Evolutionary conservation across 176 grass and related monocot species (phyloP).

Genomic region (Lolium multiflorum): DNA sequence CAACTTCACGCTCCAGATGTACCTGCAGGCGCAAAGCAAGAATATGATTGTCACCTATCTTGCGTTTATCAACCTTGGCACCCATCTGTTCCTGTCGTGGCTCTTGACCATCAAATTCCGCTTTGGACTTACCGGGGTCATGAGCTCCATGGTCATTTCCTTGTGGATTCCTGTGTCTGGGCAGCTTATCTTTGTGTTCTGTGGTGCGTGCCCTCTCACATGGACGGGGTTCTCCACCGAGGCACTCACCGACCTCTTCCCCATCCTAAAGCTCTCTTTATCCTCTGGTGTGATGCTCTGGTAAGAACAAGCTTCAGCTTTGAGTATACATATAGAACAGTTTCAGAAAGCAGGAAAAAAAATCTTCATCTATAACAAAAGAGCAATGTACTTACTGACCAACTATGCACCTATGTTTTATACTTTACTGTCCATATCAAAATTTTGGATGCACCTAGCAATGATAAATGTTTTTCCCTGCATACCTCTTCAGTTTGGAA

Average conservation of each 20-base stretch:
- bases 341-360: background rate
- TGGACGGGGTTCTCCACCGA: slow-evolving; percentile 73
- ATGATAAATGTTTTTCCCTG: background rate
- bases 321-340: background rate
- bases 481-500: slow-evolving; percentile 66
- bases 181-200: slow-evolving; percentile 73
- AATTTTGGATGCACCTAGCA: background rate
- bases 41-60: slow-evolving; percentile 73
- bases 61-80: slow-evolving; percentile 52
- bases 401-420: background rate
- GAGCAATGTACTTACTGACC: background rate
- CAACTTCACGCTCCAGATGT: slow-evolving; percentile 84
- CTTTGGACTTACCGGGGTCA: slow-evolving; percentile 54
- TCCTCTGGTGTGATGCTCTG: slow-evolving; percentile 95
- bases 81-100: slow-evolving; percentile 68
- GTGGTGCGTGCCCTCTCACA: slow-evolving; percentile 68
- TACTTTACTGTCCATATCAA: background rate
- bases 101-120: slow-evolving; percentile 48
- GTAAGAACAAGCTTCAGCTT: slow-evolving; percentile 41
- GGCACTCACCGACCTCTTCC: slow-evolving; percentile 56
- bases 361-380: background rate
- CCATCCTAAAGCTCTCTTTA: slow-evolving; percentile 68
- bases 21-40: slow-evolving; percentile 87
- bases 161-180: slow-evolving; percentile 68
- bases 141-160: slow-evolving; percentile 71